Conservation (phyloP, 1,139 yeast genomes). For the Debaryomycetaceae sp. region DNA sequence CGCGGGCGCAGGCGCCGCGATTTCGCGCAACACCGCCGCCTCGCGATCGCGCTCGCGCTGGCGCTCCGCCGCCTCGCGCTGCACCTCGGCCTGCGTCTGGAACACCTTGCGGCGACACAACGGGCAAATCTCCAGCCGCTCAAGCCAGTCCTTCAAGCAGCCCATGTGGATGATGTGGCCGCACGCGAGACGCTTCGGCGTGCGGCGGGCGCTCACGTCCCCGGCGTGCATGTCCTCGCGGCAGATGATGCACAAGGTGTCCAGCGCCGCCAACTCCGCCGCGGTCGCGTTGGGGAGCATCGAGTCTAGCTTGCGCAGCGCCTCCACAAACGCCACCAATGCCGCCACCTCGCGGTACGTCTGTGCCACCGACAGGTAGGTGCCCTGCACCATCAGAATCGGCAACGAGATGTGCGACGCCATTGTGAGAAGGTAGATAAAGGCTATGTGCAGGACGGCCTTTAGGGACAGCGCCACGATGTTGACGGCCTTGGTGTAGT, state of each 20-base stretch:
- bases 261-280: conserved; percentile 56
- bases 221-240: conserved; percentile 69
- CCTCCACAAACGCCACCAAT: conserved; percentile 52
- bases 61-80: conserved; percentile 8
- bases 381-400: conserved; percentile 62
- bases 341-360: conserved; percentile 49
- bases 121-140: conserved; percentile 88
- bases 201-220: conserved; percentile 36
- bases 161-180: conserved; percentile 88
- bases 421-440: conserved; percentile 35
- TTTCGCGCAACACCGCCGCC: background rate
- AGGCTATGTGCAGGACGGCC: conserved; percentile 27
- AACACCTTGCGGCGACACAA: conserved; percentile 79
- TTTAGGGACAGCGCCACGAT: conserved; percentile 43
- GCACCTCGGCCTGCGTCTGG: conserved; percentile 10
- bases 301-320: conserved; percentile 62
- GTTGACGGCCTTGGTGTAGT: conserved; percentile 56
- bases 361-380: conserved; percentile 50
- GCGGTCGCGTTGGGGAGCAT: conserved; percentile 58
- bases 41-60: conserved; percentile 2
- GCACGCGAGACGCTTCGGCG: conserved; percentile 76
- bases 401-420: conserved; percentile 61
- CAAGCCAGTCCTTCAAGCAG: conserved; percentile 90
- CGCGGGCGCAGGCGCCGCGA: background rate
- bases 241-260: conserved; percentile 74